Evolutionary conservation across 177 flowering plant genomes (phyloP).

Genomic region (Vitis hybrid): DNA sequence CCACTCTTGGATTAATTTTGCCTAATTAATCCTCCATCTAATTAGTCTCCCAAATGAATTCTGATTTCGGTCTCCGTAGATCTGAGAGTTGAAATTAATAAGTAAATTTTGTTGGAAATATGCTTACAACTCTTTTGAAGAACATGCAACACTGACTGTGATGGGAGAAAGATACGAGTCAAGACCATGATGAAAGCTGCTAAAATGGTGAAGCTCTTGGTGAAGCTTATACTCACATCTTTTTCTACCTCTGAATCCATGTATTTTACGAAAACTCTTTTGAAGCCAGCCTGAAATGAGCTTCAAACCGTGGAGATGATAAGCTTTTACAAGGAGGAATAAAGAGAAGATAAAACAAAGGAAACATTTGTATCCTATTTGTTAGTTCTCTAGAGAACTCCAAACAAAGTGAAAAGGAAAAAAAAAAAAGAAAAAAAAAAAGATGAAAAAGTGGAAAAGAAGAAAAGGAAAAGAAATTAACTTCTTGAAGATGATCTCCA

Average conservation of each 20-base stretch:
- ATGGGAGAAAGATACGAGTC: background rate
- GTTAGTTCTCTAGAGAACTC: constrained; percentile 19
- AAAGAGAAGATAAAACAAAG: background rate
- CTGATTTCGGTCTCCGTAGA: too few relatives aligned
- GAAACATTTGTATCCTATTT: constrained; percentile 17
- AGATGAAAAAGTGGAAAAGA: background rate
- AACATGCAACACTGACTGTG: background rate
- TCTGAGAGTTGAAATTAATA: too few relatives aligned
- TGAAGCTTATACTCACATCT: constrained; percentile 13
- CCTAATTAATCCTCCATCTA: background rate
- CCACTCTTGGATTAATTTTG: background rate
- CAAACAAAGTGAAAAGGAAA: constrained; percentile 10
- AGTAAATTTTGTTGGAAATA: too few relatives aligned
- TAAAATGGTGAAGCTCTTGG: too few relatives aligned
- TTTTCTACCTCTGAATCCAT: constrained; percentile 15
- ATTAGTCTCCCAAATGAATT: too few relatives aligned
- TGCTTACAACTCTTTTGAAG: too few relatives aligned
- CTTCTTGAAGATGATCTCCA: background rate
- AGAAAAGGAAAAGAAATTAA: constrained; percentile 6
- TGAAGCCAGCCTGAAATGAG: constrained; percentile 17
- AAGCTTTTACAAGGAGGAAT: background rate
- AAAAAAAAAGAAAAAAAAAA: constrained; percentile 3
- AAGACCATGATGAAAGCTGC: too few relatives aligned
- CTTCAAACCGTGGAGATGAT: constrained; percentile 4
- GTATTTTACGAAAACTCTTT: background rate